Conservation (phyloP, 805 yeast species). For the Tetrapisispora pingtungensis region DNA sequence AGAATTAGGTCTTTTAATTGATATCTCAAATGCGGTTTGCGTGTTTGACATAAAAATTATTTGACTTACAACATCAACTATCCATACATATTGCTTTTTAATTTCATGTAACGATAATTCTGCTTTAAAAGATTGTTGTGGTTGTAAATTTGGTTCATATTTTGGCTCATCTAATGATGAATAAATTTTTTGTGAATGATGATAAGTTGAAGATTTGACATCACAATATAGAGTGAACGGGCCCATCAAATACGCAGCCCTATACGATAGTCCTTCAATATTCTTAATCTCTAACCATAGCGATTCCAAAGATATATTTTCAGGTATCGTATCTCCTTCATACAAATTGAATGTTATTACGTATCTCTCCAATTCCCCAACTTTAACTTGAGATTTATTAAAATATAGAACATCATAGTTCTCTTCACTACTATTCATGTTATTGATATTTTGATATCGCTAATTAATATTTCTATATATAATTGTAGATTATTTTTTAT, state of each 20-base stretch:
- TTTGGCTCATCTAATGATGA: constrained; percentile 71
- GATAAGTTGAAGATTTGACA: constrained; percentile 46
- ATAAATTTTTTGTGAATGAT: constrained; percentile 40
- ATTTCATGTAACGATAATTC: constrained; percentile 58
- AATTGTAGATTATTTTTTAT: too few species aligned
- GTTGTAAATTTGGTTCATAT: constrained; percentile 60
- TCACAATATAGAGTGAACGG: constrained; percentile 71
- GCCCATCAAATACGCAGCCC: constrained; percentile 70
- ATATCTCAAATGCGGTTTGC: constrained; percentile 51
- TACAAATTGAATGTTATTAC: constrained; percentile 39
- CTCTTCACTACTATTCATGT: background rate
- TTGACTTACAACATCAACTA: constrained; percentile 62
- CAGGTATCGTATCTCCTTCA: constrained; percentile 23
- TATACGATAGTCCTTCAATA: constrained; percentile 35
- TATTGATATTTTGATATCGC: too few species aligned
- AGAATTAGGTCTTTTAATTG: constrained; percentile 21
- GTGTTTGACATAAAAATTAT: constrained; percentile 56
- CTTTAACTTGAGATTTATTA: constrained; percentile 30
- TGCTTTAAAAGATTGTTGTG: constrained; percentile 53
- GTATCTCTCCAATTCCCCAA: constrained; percentile 53
- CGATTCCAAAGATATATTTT: constrained; percentile 22
- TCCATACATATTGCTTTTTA: constrained; percentile 52
- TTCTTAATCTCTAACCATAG: constrained; percentile 54
- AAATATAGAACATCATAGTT: constrained; percentile 4
- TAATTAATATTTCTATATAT: too few species aligned